phyloP scores from a whole-genome alignment of 352 stramenopile species.

The Globisporangium alternatum region DNA sequence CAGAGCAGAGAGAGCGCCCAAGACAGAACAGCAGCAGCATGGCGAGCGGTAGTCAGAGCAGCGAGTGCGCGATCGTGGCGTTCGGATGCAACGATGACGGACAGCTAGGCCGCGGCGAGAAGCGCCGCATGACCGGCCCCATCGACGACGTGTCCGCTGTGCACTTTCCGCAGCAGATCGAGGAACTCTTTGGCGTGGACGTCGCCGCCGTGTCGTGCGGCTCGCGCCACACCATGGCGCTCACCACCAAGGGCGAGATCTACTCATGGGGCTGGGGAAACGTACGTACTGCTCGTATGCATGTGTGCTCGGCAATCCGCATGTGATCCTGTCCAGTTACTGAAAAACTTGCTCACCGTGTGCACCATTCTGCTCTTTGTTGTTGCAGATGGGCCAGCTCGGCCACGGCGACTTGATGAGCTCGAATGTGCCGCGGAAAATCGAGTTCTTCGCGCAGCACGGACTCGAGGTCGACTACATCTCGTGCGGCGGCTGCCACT shows the following conservation, averaged over 20 bases:
- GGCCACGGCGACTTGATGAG: conserved; percentile 76
- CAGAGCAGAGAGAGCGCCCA: neutral
- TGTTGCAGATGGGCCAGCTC: conserved; percentile 69
- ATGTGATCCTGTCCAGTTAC: neutral
- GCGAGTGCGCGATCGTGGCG: conserved; percentile 47
- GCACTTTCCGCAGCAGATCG: conserved; percentile 70
- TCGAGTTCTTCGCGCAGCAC: conserved; percentile 58
- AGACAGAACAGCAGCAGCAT: neutral
- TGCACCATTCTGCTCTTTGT: conserved; percentile 1
- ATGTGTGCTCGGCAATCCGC: neutral
- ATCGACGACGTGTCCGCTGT: conserved; percentile 76
- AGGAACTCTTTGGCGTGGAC: conserved; percentile 43
- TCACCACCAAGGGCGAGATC: conserved; percentile 56
- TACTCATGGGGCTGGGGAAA: conserved; percentile 81
- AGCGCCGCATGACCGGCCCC: conserved; percentile 41
- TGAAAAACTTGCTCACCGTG: neutral
- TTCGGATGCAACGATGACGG: conserved; percentile 87
- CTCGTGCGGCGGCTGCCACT: conserved; percentile 81
- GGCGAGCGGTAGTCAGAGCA: neutral
- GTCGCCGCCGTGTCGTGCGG: conserved; percentile 71
- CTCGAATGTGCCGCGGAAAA: conserved; percentile 50
- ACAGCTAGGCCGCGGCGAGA: conserved; percentile 69
- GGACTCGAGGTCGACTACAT: conserved; percentile 66
- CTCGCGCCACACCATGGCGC: conserved; percentile 79
- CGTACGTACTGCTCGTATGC: conserved; percentile 32